These are phyloP conservation scores for Aspergillus bridgeri DNA, from an alignment of 495 filamentous ascomycete species.

Conservation along the genomic window DNA sequence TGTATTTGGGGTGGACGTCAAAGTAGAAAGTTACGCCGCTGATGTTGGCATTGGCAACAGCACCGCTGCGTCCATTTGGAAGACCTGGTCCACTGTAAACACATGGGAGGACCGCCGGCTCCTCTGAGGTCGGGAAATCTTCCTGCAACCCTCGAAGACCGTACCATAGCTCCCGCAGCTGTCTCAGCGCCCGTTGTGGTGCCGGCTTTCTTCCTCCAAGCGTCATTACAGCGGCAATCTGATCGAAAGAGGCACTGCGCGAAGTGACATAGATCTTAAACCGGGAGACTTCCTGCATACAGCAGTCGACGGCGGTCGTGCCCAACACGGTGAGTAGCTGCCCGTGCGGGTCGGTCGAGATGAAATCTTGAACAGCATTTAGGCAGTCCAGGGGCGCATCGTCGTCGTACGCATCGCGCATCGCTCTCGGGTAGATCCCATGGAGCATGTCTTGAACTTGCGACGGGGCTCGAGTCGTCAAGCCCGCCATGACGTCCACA, in stretches of 20 bases:
- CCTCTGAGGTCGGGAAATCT: slow-evolving; percentile 8
- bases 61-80: too few relatives aligned
- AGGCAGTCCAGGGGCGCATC: slow-evolving; percentile 7
- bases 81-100: too few relatives aligned
- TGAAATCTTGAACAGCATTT: slow-evolving; percentile 3
- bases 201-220: slow-evolving; percentile 2
- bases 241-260: slow-evolving; percentile 7
- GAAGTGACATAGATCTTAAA: slow-evolving; percentile 9
- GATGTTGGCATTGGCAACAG: neutral
- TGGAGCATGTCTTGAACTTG: slow-evolving; percentile 2
- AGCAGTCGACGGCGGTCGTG: slow-evolving; percentile 10
- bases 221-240: slow-evolving; percentile 8
- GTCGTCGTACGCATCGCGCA: slow-evolving; percentile 11
- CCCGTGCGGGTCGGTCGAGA: neutral
- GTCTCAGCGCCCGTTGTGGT: neutral
- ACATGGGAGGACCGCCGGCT: neutral
- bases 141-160: neutral
- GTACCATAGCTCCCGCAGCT: slow-evolving; percentile 12
- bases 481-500: slow-evolving; percentile 3
- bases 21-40: slow-evolving; percentile 7
- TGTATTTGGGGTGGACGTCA: slow-evolving; percentile 5
- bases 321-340: slow-evolving; percentile 3
- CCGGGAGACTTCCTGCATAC: slow-evolving; percentile 1
- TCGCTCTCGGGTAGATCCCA: slow-evolving; percentile 4
- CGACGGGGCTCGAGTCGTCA: neutral